phyloP scores from a whole-genome alignment of 805 yeast genomes.

The Maudiozyma serrabonitensis region DNA sequence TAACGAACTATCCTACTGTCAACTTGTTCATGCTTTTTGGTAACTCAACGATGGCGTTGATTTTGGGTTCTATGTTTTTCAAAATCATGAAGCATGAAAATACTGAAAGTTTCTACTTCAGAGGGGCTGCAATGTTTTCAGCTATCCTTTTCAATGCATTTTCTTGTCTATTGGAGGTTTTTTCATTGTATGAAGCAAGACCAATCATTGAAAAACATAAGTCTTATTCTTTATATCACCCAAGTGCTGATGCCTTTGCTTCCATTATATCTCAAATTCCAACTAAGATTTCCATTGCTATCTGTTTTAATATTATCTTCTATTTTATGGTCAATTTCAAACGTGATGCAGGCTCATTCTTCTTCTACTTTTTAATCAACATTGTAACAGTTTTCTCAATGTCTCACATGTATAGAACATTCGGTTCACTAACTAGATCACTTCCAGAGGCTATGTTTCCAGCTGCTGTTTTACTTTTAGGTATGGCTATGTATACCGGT shows the following conservation, averaged over 20 bases:
- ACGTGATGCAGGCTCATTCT: slow-evolving; percentile 45
- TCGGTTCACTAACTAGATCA: slow-evolving; percentile 32
- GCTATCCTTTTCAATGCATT: slow-evolving; percentile 53
- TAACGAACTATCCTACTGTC: slow-evolving; percentile 37
- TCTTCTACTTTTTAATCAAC: slow-evolving; percentile 39
- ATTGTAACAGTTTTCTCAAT: slow-evolving; percentile 38
- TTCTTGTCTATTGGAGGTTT: slow-evolving; percentile 45
- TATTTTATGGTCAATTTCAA: slow-evolving; percentile 48
- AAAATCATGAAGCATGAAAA: slow-evolving; percentile 12
- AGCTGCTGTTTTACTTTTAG: slow-evolving; percentile 32
- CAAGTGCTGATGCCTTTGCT: slow-evolving; percentile 56
- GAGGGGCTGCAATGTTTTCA: slow-evolving; percentile 57
- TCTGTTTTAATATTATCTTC: slow-evolving; percentile 38
- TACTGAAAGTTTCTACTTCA: slow-evolving; percentile 39
- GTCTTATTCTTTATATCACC: slow-evolving; percentile 47
- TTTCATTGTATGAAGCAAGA: slow-evolving; percentile 42
- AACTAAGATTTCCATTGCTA: slow-evolving; percentile 34
- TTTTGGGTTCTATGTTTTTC: slow-evolving; percentile 34
- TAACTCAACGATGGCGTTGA: slow-evolving; percentile 40
- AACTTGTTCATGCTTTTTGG: slow-evolving; percentile 33
- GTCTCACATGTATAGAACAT: slow-evolving; percentile 41
- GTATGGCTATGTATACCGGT: slow-evolving; percentile 34
- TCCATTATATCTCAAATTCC: slow-evolving; percentile 53
- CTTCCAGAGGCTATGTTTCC: slow-evolving; percentile 38
- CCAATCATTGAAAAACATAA: slow-evolving; percentile 51